Conservation (phyloP, 805 yeast species). For the Lipomyces anomalus region DNA sequence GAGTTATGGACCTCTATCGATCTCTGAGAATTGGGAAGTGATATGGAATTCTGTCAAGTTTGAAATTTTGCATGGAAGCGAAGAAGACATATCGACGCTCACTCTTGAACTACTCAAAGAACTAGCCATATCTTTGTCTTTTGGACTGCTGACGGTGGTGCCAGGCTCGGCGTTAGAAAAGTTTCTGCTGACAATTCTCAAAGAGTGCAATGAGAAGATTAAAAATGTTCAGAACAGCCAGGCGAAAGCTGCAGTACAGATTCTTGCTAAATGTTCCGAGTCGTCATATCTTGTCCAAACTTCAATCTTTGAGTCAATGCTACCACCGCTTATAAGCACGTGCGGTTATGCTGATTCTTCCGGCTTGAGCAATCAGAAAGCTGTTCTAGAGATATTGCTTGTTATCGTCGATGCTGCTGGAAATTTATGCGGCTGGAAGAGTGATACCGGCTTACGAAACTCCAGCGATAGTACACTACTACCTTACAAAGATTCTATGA, state of each 20-base stretch:
- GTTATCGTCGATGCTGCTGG: constrained; percentile 49
- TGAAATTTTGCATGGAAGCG: constrained; percentile 81
- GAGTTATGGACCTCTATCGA: constrained; percentile 44
- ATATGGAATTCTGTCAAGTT: constrained; percentile 86
- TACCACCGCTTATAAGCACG: constrained; percentile 41
- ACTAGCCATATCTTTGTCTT: constrained; percentile 36
- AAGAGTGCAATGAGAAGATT: constrained; percentile 48
- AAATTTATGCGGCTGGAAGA: constrained; percentile 39
- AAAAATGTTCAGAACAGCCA: constrained; percentile 47
- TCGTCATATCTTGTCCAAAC: constrained; percentile 46
- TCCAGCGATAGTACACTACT: constrained; percentile 36
- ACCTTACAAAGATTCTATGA: constrained; percentile 56
- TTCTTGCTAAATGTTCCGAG: constrained; percentile 52
- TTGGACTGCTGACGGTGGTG: constrained; percentile 31
- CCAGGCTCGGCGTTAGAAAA: constrained; percentile 33
- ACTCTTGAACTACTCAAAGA: constrained; percentile 43
- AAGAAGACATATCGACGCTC: constrained; percentile 37
- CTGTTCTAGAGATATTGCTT: constrained; percentile 54
- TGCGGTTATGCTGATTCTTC: constrained; percentile 30
- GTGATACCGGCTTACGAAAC: constrained; percentile 7
- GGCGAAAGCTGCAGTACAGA: constrained; percentile 55
- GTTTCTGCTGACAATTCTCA: constrained; percentile 35
- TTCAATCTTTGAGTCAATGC: constrained; percentile 36
- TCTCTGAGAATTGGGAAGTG: constrained; percentile 59
- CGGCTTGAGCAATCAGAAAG: constrained; percentile 49